These are phyloP conservation scores for Saccharum officinarum DNA, from an alignment of 176 grass and related monocot genomes.

Conservation along the genomic window DNA sequence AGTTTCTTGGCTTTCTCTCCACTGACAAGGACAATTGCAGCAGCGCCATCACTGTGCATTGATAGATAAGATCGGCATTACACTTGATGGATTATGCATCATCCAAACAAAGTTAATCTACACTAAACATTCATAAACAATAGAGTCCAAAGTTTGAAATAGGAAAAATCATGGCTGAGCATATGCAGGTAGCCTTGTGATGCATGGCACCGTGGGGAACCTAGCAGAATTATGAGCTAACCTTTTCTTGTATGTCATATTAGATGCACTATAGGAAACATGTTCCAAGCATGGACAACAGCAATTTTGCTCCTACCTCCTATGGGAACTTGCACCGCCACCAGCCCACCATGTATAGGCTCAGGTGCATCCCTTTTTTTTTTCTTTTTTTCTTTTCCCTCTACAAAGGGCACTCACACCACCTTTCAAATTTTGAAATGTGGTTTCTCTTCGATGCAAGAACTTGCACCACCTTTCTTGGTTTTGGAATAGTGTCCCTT, in stretches of 20 bases:
- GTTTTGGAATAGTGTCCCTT: neutral
- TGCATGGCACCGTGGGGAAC: neutral
- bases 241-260: neutral
- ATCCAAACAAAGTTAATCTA: conserved; percentile 10
- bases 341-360: neutral
- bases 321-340: neutral
- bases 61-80: conserved; percentile 29
- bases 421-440: neutral
- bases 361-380: neutral
- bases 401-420: neutral
- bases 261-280: neutral
- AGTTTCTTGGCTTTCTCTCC: conserved; percentile 77
- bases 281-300: neutral
- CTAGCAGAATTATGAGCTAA: neutral
- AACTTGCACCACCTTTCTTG: neutral
- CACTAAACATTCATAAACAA: neutral
- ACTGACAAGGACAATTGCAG: conserved; percentile 88
- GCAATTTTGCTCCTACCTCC: neutral
- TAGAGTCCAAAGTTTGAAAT: neutral
- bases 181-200: neutral
- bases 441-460: neutral
- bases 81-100: neutral
- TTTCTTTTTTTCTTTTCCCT: too few relatives aligned
- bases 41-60: conserved; percentile 76
- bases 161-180: neutral